Conservation (phyloP, 2,329 filamentous ascomycete genomes). For the Pseudogymnoascus sp. region DNA sequence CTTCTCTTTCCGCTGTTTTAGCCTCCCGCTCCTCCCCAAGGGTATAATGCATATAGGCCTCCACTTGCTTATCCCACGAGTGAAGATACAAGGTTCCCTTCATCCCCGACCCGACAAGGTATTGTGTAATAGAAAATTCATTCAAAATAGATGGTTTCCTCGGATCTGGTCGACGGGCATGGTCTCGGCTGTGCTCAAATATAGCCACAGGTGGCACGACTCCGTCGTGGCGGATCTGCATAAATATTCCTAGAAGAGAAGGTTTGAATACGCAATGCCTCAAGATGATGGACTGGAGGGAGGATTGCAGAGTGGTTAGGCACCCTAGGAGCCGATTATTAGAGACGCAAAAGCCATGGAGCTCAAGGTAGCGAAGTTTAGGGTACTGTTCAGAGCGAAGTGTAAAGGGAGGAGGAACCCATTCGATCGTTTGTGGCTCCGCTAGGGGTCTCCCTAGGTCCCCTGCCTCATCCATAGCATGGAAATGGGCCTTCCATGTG, state of each 20-base stretch:
- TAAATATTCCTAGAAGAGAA: not conserved
- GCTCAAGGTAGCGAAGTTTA: not conserved
- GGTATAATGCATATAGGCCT: not conserved
- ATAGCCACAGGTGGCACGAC: not conserved
- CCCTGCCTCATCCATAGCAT: not conserved
- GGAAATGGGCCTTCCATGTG: not conserved
- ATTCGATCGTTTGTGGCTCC: too few relatives aligned
- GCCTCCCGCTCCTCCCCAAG: not conserved
- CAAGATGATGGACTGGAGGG: not conserved
- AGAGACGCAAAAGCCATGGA: not conserved
- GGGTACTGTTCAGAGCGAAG: not conserved
- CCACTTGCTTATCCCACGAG: not conserved
- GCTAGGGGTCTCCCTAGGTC: not conserved
- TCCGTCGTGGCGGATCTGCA: not conserved
- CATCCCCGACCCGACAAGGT: not conserved
- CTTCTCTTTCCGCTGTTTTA: not conserved
- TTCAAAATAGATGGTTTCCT: not conserved
- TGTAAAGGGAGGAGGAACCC: not conserved
- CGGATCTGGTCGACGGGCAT: not conserved
- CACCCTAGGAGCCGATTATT: not conserved
- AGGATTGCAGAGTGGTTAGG: not conserved
- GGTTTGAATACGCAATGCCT: not conserved
- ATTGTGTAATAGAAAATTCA: not conserved
- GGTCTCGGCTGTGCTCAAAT: not conserved
- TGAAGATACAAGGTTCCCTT: not conserved